Evolutionary conservation across 2,329 filamentous ascomycete genomes (phyloP).

Genomic region (Celoporthe dispersa): DNA sequence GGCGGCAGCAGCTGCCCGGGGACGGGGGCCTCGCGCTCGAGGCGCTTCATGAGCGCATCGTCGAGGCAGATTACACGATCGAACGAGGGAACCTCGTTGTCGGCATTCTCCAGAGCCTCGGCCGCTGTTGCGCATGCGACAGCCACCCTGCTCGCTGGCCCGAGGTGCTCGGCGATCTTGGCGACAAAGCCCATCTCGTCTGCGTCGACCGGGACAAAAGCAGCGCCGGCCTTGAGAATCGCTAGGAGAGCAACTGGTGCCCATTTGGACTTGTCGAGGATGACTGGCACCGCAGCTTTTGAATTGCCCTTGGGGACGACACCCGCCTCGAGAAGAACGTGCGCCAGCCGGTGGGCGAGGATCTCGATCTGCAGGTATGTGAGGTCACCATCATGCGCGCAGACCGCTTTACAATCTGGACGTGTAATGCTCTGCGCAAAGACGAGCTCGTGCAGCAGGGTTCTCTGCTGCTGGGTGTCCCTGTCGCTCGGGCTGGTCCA

Average conservation of each 20-base stretch:
- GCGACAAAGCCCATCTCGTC: slow-evolving; percentile 44
- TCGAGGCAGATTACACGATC: slow-evolving; percentile 27
- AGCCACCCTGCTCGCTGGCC: slow-evolving; percentile 23
- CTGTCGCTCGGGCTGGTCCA: slow-evolving; percentile 52
- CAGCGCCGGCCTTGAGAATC: slow-evolving; percentile 59
- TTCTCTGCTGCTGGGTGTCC: slow-evolving; percentile 43
- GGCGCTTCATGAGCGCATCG: slow-evolving; percentile 28
- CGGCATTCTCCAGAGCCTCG: slow-evolving; percentile 20
- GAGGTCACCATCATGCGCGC: slow-evolving; percentile 51
- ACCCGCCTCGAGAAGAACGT: slow-evolving; percentile 55
- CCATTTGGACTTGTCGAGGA: slow-evolving; percentile 71
- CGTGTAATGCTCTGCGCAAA: slow-evolving; percentile 44
- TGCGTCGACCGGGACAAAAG: slow-evolving; percentile 55
- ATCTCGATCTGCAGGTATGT: slow-evolving; percentile 47
- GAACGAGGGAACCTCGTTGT: slow-evolving; percentile 19
- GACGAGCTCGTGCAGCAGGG: slow-evolving; percentile 51
- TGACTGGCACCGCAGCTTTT: slow-evolving; percentile 65
- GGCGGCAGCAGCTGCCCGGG: slow-evolving; percentile 33
- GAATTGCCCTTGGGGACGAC: slow-evolving; percentile 42
- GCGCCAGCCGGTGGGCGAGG: slow-evolving; percentile 44
- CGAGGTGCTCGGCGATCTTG: slow-evolving; percentile 30
- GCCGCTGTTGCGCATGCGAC: slow-evolving; percentile 26
- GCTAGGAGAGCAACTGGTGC: slow-evolving; percentile 73
- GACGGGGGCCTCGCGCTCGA: slow-evolving; percentile 23
- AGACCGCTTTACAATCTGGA: slow-evolving; percentile 47